Conservation (phyloP, 2,329 filamentous ascomycete genomes). For the Aspergillus latus region DNA sequence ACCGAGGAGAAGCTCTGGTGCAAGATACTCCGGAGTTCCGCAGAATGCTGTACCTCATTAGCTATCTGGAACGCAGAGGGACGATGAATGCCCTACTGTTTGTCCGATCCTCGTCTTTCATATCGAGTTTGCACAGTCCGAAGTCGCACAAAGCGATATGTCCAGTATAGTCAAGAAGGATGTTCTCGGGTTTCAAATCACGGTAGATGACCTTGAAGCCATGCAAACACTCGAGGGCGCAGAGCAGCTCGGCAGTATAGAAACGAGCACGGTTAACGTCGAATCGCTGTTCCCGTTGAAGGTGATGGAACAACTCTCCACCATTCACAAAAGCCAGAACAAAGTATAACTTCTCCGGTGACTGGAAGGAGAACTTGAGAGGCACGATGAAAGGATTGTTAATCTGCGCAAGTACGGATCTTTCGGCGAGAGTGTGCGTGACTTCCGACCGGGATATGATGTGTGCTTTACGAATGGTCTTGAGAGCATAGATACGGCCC, state of each 20-base stretch:
- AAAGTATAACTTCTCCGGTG: slow-evolving; percentile 96
- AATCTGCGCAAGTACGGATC: slow-evolving; percentile 98
- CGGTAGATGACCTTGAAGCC: slow-evolving; percentile 99
- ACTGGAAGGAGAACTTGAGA: slow-evolving; percentile 98
- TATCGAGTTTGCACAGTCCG: slow-evolving; percentile 95
- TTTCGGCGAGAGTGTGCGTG: slow-evolving; percentile 90
- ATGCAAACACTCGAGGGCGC: slow-evolving; percentile 91
- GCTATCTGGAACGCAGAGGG: neutral
- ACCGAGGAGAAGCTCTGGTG: slow-evolving; percentile 87
- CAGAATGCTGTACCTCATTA: slow-evolving; percentile 68
- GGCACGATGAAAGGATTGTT: slow-evolving; percentile 99
- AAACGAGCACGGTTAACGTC: slow-evolving; percentile 96
- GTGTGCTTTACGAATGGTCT: slow-evolving; percentile 98
- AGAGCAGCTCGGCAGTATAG: slow-evolving; percentile 94
- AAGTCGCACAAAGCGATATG: slow-evolving; percentile 98
- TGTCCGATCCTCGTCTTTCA: slow-evolving; percentile 98
- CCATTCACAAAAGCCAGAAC: slow-evolving; percentile 97
- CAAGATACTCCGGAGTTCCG: slow-evolving; percentile 94
- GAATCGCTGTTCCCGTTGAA: slow-evolving; percentile 95
- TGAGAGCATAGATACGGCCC: slow-evolving; percentile 93
- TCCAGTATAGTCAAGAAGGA: slow-evolving; percentile 93
- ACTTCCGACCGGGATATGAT: slow-evolving; percentile 99
- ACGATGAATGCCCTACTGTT: slow-evolving; percentile 63
- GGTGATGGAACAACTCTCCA: slow-evolving; percentile 93
- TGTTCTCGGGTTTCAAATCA: slow-evolving; percentile 96